Base-by-base conservation (phyloP, 148 eudicot genomes). In the Chenopodium album region DNA sequence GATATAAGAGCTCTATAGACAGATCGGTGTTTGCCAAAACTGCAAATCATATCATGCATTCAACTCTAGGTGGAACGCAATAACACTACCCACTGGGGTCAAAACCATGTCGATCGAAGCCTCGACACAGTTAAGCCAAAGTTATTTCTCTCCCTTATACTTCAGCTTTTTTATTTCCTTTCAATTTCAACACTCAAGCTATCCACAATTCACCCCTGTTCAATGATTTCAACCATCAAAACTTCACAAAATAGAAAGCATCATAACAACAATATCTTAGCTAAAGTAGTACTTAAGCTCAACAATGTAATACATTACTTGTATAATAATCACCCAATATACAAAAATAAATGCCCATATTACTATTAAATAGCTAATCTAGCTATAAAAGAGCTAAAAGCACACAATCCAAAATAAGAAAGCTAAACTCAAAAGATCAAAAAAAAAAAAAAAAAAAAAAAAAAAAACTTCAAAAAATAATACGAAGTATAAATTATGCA, bases 1-100 rank as follows among this genome's bases (percentile, higher is more conserved):
- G 98, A 90, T 34, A 94, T 97, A 63, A 87, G 88, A 29, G 95
- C 83, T 73, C 99, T 92, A 77, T 94, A 96, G 76, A 87, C 84
- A 78, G 89, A 89, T 74, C 99, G 91, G 85, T 89, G 88, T 81
- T 83, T 88, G 82, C 82, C 95, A 82, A 94, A 87, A 85, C 85
- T 83, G 84, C 83, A 88, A 90, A 87, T 91, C 99, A 97, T 97
- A 87, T 87, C 93, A 89, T 85, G 84, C 78, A 74, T 85, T 82
- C 80, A 76, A 76, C 89, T 85, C 84, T 81, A 82, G 78, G 76
- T 79, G 78, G 88, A 87, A 90, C 84, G 90, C 97, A 59, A 91
- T 85, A 85, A 88, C 90, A 88, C 66, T 67, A 41, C 29, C 71
- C 41, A 44, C 46, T 52, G 65, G 70, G 60, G 34, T 82, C 74